Base-by-base conservation (phyloP, 768 basidiomycete species). In the Galerina sulciceps region DNA sequence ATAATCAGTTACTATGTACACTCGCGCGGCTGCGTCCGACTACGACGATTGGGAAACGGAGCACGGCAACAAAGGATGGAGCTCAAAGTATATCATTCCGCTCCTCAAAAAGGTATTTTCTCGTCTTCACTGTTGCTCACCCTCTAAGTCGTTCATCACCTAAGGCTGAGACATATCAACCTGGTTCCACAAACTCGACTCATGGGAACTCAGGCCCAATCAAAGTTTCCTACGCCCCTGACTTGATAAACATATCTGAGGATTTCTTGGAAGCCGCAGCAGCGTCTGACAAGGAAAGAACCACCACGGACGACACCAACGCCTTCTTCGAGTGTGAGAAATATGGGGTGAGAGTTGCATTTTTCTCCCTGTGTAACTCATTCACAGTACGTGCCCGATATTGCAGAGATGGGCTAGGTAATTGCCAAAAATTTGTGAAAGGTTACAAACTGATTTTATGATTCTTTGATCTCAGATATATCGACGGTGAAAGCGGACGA, bases 21-120 rank as follows among this genome's bases (percentile, higher is more conserved):
- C 81, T 0, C 80, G 88, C 18, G 81, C 84, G 6, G 69, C 83
- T n/a, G 80, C 84, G 1, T 87, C 86, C 0, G 88, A 90, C 66
- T 88, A 83, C 48, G 85, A 90, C 58, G 83, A 82, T 56, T 89
- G 87, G 88, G 80, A 82, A 64, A 71, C 52, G 0, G 66, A 73
- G 0, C 70, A 81, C 22, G 76, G 75, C 2, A 88, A 88, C 64
- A 70, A 77, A 0, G 88, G 87, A 1, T 90, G 88, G 88, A 76
- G 86, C 4, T 82, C 84, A 0, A 70, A 78, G 38, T 72, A 82
- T 26, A 65, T 90, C 5, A 79, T 88, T 23, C 87, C 87, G 0
- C 70, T 88, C 17, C 61, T 87, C 8, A 82, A 75, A 62, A 87
- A 88, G 80, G 88, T 83, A 53, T 10, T 52, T 49, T 20, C 15